Evolutionary conservation across 2,329 filamentous ascomycete species (phyloP), one percentile per base, ranked within the genome.

Genomic region (Pseudogymnoascus sp.): DNA sequence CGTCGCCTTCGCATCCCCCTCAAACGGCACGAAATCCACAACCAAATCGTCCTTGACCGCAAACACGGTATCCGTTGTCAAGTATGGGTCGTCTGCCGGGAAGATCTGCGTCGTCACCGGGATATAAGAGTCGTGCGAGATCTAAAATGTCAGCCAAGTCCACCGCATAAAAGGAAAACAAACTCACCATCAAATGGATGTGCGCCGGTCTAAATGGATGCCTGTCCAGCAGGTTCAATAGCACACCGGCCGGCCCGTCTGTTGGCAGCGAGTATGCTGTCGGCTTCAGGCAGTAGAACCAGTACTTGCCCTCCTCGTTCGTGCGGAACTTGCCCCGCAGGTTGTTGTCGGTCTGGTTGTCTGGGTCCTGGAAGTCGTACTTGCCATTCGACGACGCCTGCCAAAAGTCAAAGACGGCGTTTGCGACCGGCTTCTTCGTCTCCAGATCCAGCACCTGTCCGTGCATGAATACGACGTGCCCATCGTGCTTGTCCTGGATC

Each of bases 371-470:
- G 80, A 88, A 85, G 72, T 90, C 87, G 79, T 91, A 91, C 73
- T 87, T 86, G 74, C 87, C 88, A 77, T 90, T 91, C 74, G 86
- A 80, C 68, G 83, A 87, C 61, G 88, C 87, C 73, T 91, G 86
- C 88, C 88, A 91, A 78, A 91, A 87, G 73, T 91, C 89, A 70
- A 91, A 85, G 67, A 89, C 85, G 68, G 87, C 88, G 69, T 79
- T 78, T 62, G 81, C 81, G 70, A 91, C 86, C 66, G 85, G 85
- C 76, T 83, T 82, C 72, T 85, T 84, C 64, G 86, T 89, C 67
- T 83, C 78, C 68, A 87, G 78, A 71, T 90, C 86, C 59, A 75
- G 81, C 71, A 91, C 82, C 56, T 81, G 78, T 68, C 88, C 88
- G 79, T 90, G 86, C 85, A 91, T 89, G 68, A 81, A 80, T 61